A percentile compares a stretch with the other conserved stretches of the same genome.
These are phyloP conservation scores for Coemansia erecta DNA, from an alignment of 192 early-diverging fungal genomes.

Conservation along the genomic window DNA sequence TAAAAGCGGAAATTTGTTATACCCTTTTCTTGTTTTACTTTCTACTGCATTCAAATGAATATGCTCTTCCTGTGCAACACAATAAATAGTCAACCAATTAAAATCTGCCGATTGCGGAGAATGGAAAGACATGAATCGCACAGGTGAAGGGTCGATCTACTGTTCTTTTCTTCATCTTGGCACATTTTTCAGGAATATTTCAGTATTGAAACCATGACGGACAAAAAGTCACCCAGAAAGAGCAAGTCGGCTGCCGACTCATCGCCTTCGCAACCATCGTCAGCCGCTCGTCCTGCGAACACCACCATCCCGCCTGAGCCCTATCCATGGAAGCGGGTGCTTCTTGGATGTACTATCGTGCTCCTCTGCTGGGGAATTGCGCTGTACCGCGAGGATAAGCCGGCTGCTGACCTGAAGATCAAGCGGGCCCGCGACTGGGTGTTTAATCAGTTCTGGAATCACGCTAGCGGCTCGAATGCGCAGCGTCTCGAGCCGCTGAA, in stretches of 20 bases:
- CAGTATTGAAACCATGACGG: no score
- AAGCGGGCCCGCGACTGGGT: conserved; percentile 24
- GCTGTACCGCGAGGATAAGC: conserved; percentile 23
- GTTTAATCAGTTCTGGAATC: conserved; percentile 32
- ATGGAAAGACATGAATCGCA: no score
- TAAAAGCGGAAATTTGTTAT: not conserved
- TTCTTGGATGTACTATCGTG: conserved; percentile 13
- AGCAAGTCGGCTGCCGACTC: not conserved
- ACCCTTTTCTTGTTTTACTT: not conserved
- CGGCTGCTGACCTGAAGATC: not conserved
- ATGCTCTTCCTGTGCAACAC: no score
- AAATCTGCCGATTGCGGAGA: no score
- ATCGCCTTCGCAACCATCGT: not conserved
- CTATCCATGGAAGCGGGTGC: conserved; percentile 34
- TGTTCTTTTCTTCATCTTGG: not conserved
- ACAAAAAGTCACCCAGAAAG: no score
- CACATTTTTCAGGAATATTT: no score
- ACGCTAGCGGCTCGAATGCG: conserved; percentile 6
- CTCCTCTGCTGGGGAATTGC: conserved; percentile 25
- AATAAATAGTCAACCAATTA: no score
- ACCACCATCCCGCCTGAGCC: conserved; percentile 6
- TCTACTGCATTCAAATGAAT: not conserved
- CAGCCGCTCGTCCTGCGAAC: no score
- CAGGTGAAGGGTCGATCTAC: not conserved
- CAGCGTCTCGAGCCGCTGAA: conserved; percentile 15